Evolutionary conservation across 306 rosid genomes (phyloP), one percentile per base, ranked within the genome.

Genomic region (Echinosophora koreensis): DNA sequence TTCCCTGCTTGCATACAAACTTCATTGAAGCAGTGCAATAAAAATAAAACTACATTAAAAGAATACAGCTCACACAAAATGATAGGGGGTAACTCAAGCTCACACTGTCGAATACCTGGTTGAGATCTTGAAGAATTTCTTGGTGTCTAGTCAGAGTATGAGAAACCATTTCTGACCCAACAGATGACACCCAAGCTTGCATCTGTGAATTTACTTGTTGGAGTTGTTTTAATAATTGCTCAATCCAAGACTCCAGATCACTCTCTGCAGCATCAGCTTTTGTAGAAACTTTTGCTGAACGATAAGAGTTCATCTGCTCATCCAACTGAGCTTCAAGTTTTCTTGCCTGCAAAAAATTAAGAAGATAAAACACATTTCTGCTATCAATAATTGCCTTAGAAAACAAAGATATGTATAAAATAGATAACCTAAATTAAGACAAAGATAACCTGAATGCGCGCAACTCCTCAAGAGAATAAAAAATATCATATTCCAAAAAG

Each of bases 81-180:
- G 39, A 65, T 69, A 32, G 12, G 18, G 49, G 34, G 61, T 63
- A 66, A 41, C 56, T 59, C 67, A 70, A 66, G 65, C 32, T 58
- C 37, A 18, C 7, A 49, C 50, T 12, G 44, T 47, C 71, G 74
- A 81, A 69, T 84, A 96, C 99, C 99, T 96, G 96, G 77, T 97
- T 91, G 83, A 96, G 84, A 85, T 96, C 99, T 86, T 90, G 99
- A 83, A 91, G 93, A 85, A 96, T 93, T 81, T 92, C 99, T 80
- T 96, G 99, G 87, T 96, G 99, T 78, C 99, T 88, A 62, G 93
- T 96, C 84, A 96, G 84, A 58, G 99, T 92, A 78, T 93, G 98
- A 87, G 99, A 93, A 81, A 96, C 98, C 97, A 96, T 91, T 84
- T 96, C 99, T 13, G 97, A 86, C 55, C 98, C 99, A 78, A 89